These are phyloP conservation scores for Eucalyptus brandiana DNA, from an alignment of 345 rosid genomes.

Conservation along the genomic window DNA sequence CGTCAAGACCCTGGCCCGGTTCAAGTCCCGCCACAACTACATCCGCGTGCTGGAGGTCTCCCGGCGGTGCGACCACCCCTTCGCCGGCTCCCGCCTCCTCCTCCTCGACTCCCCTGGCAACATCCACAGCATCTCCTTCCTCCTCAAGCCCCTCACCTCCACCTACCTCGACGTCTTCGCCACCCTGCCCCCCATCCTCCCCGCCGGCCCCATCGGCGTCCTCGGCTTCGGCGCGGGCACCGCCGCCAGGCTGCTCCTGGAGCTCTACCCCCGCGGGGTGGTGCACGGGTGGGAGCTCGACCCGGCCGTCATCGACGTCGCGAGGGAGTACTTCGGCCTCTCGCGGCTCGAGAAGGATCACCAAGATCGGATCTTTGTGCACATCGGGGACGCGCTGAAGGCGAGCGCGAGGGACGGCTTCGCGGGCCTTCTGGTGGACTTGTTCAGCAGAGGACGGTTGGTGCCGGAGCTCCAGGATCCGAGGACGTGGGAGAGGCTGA, in stretches of 20 bases:
- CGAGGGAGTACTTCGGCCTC: constrained; percentile 66
- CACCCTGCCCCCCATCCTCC: constrained; percentile 60
- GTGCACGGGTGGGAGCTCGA: constrained; percentile 95
- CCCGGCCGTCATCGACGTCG: constrained; percentile 68
- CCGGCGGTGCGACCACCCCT: constrained; percentile 56
- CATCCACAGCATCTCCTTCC: constrained; percentile 85
- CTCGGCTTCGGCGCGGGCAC: constrained; percentile 91
- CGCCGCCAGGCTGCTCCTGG: constrained; percentile 53
- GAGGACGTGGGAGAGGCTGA: constrained; percentile 47
- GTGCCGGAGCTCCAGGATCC: constrained; percentile 86
- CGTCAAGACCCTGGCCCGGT: constrained; percentile 53
- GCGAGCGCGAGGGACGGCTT: constrained; percentile 48
- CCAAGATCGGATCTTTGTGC: constrained; percentile 44
- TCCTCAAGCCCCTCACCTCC: constrained; percentile 45
- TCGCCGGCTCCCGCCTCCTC: constrained; percentile 62
- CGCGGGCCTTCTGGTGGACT: constrained; percentile 52
- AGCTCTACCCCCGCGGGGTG: constrained; percentile 37
- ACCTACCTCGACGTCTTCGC: constrained; percentile 89
- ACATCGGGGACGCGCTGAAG: constrained; percentile 54
- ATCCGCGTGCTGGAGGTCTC: constrained; percentile 76
- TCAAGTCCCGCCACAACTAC: constrained; percentile 73
- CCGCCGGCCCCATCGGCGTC: constrained; percentile 67
- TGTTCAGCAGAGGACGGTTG: constrained; percentile 61
- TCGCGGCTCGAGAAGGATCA: constrained; percentile 48
- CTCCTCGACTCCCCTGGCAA: constrained; percentile 82